Evolutionary conservation across 257 asterid genomes (phyloP), one percentile per base, ranked within the genome.

Genomic region (Cinchona pubescens): DNA sequence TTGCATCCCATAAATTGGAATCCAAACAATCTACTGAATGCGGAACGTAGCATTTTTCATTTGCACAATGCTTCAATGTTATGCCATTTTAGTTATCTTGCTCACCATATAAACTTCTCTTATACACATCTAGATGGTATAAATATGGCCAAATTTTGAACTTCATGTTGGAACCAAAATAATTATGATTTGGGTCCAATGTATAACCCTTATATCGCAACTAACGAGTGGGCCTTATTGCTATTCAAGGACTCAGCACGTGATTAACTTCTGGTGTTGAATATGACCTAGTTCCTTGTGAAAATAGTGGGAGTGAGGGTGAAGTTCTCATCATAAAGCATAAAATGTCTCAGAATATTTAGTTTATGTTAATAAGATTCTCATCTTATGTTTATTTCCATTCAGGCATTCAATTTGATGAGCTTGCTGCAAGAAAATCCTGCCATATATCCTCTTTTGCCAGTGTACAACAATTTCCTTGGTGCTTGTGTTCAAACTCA

Each of bases 341-440:
- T 43, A 42, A 34, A n/a, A n/a, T n/a, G n/a, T n/a, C n/a, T 59
- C 61, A 14, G 35, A 62, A 35, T 19, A 43, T 23, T 61, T 58
- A 13, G 38, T n/a, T 37, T 23, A 11, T 27, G 42, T 51, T 69
- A 35, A 35, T 76, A 72, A 74, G 67, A 51, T 82, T 76, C 71
- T 61, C 56, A 71, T 68, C 68, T 68, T 73, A 40, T 40, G 75
- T 35, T n/a, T 63, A 69, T 71, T 72, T 83, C 78, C 66, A 48
- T 67, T 76, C 91, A 91, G 98, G 96, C 98, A 64, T 85, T 87
- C 82, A 75, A 74, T 82, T 71, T 91, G 71, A 73, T 91, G 79
- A 82, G 74, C 75, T 46, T 81, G 75, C 87, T 82, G 75, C 76
- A 79, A 78, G 91, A 85, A 83, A 79, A 80, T 60, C 84, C 88